A percentile compares a stretch with the other conserved stretches of the same genome.
These are phyloP conservation scores for Epichloe coenophiala DNA, from an alignment of 2,329 filamentous ascomycete genomes.

Conservation along the genomic window DNA sequence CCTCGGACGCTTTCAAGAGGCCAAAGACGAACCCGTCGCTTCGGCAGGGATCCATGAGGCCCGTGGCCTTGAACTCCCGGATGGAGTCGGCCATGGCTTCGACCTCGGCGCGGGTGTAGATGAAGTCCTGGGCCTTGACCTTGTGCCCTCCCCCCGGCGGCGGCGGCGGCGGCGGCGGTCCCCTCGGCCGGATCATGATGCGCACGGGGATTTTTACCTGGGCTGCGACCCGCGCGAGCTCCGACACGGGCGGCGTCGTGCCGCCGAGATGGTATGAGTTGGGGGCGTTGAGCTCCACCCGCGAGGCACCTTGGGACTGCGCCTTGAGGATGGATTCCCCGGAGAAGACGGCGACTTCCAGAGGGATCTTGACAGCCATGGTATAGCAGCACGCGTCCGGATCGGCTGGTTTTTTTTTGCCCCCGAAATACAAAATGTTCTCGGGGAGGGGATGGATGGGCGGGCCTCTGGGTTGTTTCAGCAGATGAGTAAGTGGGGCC, in stretches of 20 bases:
- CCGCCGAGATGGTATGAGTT: slow-evolving; percentile 38
- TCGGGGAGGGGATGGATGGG: no score
- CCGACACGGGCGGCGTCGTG: slow-evolving; percentile 32
- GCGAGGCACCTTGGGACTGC: slow-evolving; percentile 28
- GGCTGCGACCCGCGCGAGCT: slow-evolving; percentile 20
- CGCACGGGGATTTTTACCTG: slow-evolving; percentile 28
- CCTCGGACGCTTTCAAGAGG: slow-evolving; percentile 17
- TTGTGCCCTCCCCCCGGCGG: neutral
- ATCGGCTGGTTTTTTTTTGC: neutral
- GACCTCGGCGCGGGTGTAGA: slow-evolving; percentile 33
- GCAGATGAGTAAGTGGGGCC: no score
- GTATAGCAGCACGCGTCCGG: neutral
- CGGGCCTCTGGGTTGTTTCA: no score
- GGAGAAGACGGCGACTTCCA: slow-evolving; percentile 44
- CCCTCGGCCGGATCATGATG: slow-evolving; percentile 41
- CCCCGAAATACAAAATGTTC: neutral
- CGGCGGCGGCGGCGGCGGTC: slow-evolving; percentile 9
- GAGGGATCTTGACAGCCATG: slow-evolving; percentile 12
- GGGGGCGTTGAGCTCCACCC: slow-evolving; percentile 40
- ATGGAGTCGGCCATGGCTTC: slow-evolving; percentile 29
- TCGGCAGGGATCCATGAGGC: slow-evolving; percentile 22
- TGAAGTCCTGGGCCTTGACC: slow-evolving; percentile 25
- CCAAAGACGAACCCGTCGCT: slow-evolving; percentile 48
- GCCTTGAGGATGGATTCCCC: slow-evolving; percentile 25
- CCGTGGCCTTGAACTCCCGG: slow-evolving; percentile 20